phyloP scores from a whole-genome alignment of 208 protist species.

The Leishmania mexicana region DNA sequence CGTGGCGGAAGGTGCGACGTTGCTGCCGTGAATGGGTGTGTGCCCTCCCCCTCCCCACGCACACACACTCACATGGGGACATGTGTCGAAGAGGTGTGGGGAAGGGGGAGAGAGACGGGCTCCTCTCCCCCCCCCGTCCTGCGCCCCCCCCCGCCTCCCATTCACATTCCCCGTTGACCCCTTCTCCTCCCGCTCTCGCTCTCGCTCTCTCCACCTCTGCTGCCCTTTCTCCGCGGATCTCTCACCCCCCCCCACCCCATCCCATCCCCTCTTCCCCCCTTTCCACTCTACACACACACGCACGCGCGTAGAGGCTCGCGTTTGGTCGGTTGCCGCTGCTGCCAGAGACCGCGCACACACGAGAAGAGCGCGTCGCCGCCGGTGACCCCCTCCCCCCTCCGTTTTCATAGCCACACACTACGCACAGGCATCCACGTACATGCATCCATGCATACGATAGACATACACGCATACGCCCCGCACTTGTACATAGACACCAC shows the following conservation, averaged over 20 bases:
- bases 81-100: neutral
- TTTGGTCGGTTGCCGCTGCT: neutral
- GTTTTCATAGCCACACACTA: neutral
- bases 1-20: neutral
- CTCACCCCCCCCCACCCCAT: neutral
- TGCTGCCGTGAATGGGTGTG: neutral
- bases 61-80: neutral
- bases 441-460: conserved; percentile 1
- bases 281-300: neutral
- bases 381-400: neutral
- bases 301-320: neutral
- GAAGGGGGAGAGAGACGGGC: neutral
- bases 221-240: neutral
- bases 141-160: neutral
- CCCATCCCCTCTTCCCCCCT: neutral
- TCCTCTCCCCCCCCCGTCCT: neutral
- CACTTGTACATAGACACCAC: neutral
- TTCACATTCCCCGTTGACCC: neutral
- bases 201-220: neutral
- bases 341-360: neutral
- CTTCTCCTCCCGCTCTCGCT: neutral
- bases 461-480: neutral
- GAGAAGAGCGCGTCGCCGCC: neutral
- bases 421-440: neutral
- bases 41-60: neutral